phyloP scores from a whole-genome alignment of 2,329 filamentous ascomycete genomes.

The Talaromyces piceae region DNA sequence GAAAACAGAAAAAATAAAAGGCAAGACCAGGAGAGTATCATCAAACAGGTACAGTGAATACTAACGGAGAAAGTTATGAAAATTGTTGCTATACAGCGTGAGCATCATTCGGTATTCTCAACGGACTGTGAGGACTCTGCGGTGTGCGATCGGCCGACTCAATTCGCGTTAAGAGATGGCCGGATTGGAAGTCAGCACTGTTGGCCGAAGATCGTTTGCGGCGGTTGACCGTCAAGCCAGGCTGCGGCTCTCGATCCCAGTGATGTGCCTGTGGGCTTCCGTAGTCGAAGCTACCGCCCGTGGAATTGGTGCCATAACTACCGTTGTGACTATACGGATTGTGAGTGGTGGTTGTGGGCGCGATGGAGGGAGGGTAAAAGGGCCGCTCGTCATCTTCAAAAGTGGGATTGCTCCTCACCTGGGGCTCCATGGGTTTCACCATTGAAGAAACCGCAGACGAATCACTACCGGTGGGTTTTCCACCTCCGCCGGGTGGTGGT shows the following conservation, averaged over 20 bases:
- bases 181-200: slow-evolving; percentile 85
- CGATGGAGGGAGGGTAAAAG: slow-evolving; percentile 87
- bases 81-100: slow-evolving; percentile 21
- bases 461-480: slow-evolving; percentile 25
- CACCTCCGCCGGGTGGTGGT: slow-evolving; percentile 22
- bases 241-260: slow-evolving; percentile 44
- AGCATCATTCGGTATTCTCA: slow-evolving; percentile 26
- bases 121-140: slow-evolving; percentile 25
- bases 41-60: slow-evolving; percentile 22
- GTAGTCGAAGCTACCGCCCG: slow-evolving; percentile 47
- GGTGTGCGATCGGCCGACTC: slow-evolving; percentile 53
- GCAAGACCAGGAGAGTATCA: slow-evolving; percentile 20
- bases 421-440: slow-evolving; percentile 45
- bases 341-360: slow-evolving; percentile 67
- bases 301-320: slow-evolving; percentile 85
- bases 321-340: slow-evolving; percentile 80
- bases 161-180: slow-evolving; percentile 72
- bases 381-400: slow-evolving; percentile 83
- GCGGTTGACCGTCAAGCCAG: slow-evolving; percentile 69
- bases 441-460: slow-evolving; percentile 32
- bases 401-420: slow-evolving; percentile 55
- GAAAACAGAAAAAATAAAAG: slow-evolving; percentile 3
- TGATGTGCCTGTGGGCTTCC: slow-evolving; percentile 47
- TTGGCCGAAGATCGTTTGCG: slow-evolving; percentile 79
- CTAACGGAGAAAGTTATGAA: slow-evolving; percentile 19